Percentiles rank a stretch among this genome's conserved stretches.
These are phyloP conservation scores for Dalbergia cochinchinensis DNA, from an alignment of 306 rosid species.

Conservation along the genomic window DNA sequence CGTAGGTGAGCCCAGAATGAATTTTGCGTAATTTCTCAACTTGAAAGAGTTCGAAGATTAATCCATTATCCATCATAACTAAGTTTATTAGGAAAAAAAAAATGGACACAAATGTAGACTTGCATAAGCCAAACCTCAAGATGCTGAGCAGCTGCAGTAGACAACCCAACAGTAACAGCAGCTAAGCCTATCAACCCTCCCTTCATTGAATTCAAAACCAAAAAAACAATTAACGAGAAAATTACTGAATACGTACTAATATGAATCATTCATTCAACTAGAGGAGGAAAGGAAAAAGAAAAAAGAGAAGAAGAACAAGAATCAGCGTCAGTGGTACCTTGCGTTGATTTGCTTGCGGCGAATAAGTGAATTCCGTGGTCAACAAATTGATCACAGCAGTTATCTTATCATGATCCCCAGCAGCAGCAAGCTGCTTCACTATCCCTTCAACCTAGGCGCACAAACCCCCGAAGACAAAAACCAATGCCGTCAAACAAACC, in stretches of 20 bases:
- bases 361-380: conserved; percentile 73
- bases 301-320: background rate
- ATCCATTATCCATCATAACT: too few relatives aligned
- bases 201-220: conserved; percentile 49
- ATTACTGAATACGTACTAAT: too few relatives aligned
- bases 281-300: too few relatives aligned
- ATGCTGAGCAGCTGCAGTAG: conserved; percentile 90
- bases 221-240: background rate
- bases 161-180: conserved; percentile 98
- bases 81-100: background rate
- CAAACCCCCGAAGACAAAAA: background rate
- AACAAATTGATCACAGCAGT: conserved; percentile 82
- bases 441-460: conserved; percentile 84
- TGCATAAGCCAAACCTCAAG: conserved; percentile 73
- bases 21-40: background rate
- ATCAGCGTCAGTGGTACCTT: conserved; percentile 61
- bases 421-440: conserved; percentile 81
- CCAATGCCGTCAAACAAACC: conserved; percentile 8
- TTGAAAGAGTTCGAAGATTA: background rate
- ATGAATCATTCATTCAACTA: background rate
- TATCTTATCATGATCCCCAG: conserved; percentile 88
- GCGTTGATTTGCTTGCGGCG: conserved; percentile 92
- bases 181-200: conserved; percentile 99
- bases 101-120: background rate
- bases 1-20: background rate